These are phyloP conservation scores for Rhodotorula sp. DNA, from an alignment of 1,284 basidiomycete species.

Conservation along the genomic window DNA sequence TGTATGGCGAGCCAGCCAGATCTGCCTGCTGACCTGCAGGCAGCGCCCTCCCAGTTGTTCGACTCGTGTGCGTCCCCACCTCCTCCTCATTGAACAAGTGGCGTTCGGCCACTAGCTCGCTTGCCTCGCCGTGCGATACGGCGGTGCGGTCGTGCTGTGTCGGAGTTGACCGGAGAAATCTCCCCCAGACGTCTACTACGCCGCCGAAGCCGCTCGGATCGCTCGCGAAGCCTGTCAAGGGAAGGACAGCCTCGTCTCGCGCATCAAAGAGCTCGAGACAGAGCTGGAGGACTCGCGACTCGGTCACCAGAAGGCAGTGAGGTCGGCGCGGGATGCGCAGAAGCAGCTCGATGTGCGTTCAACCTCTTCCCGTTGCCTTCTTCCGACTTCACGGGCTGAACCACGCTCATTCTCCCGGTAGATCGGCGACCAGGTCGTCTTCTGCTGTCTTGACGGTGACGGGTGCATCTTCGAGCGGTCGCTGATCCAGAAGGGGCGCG, in stretches of 20 bases:
- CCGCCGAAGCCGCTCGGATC: conserved; percentile 16
- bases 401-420: neutral
- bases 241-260: neutral
- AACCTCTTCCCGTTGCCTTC: neutral
- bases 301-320: conserved; percentile 7
- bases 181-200: conserved; percentile 12
- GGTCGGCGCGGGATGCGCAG: conserved; percentile 16
- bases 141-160: too few relatives aligned
- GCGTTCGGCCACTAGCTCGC: too few relatives aligned
- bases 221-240: conserved; percentile 14
- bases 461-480: conserved; percentile 61
- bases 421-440: conserved; percentile 53
- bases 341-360: conserved; percentile 21
- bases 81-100: neutral
- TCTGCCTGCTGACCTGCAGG: neutral
- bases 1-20: neutral
- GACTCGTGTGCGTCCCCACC: neutral
- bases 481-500: conserved; percentile 57
- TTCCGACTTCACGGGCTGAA: neutral
- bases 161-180: neutral
- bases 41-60: neutral
- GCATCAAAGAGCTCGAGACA: conserved; percentile 12
- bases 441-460: conserved; percentile 65
- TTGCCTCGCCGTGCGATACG: too few relatives aligned
- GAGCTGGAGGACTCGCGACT: conserved; percentile 20